These are phyloP conservation scores for Phaeosphaeria sp. DNA, from an alignment of 2,329 filamentous ascomycete species.

Conservation along the genomic window DNA sequence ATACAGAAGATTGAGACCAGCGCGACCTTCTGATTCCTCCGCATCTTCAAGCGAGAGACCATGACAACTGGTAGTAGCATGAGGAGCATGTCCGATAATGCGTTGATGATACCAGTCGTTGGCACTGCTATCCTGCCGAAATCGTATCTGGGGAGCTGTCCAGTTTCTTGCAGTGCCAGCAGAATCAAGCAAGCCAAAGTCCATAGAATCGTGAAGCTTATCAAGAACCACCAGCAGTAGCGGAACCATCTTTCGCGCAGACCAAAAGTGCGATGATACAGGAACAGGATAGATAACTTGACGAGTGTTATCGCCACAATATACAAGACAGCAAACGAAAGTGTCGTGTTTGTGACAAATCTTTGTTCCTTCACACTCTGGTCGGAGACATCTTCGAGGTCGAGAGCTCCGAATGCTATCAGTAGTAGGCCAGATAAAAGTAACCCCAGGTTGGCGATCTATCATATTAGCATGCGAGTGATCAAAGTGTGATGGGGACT, in stretches of 20 bases:
- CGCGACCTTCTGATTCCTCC: constrained; percentile 12
- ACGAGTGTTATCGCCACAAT: constrained; percentile 13
- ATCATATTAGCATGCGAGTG: background rate
- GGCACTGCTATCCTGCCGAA: constrained; percentile 5
- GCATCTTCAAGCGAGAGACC: constrained; percentile 7
- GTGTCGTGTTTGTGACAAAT: constrained; percentile 4
- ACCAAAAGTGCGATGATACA: constrained; percentile 17
- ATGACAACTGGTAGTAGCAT: constrained; percentile 5
- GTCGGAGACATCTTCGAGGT: constrained; percentile 4
- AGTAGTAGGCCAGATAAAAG: constrained; percentile 11
- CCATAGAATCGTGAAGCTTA: constrained; percentile 9
- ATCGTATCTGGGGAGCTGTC: background rate
- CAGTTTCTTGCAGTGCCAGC: constrained; percentile 6
- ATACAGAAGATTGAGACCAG: constrained; percentile 12
- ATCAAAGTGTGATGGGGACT: background rate
- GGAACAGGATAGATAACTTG: constrained; percentile 19
- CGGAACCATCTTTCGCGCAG: constrained; percentile 13
- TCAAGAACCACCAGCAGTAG: constrained; percentile 8
- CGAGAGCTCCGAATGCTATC: constrained; percentile 5
- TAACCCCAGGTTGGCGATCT: constrained; percentile 11
- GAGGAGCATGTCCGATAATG: constrained; percentile 11
- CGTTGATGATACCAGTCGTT: constrained; percentile 13
- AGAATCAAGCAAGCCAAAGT: constrained; percentile 7
- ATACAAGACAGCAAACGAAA: constrained; percentile 15
- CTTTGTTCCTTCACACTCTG: constrained; percentile 5